A percentile compares a stretch with the other conserved stretches of the same genome.
Evolutionary conservation across 208 protist species (phyloP).

Genomic region (Leishmania braziliensis): DNA sequence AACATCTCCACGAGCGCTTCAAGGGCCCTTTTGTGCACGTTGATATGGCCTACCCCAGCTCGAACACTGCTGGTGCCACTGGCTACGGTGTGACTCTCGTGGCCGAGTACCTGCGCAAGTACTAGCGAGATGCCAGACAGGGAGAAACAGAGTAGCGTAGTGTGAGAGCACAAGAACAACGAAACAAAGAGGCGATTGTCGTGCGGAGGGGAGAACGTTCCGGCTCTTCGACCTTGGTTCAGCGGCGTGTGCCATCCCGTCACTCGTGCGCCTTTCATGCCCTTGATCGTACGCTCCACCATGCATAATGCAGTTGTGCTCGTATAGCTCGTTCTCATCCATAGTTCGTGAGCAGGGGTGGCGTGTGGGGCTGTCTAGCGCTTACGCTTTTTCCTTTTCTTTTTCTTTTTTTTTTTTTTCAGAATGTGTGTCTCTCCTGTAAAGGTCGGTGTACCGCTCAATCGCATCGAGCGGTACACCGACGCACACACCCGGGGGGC

Average conservation of each 20-base stretch:
- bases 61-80: constrained; percentile 59
- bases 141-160: neutral
- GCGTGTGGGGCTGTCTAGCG: neutral
- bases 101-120: constrained; percentile 51
- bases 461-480: no score
- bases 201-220: neutral
- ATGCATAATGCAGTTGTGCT: neutral
- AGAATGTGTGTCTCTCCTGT: neutral
- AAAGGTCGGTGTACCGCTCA: neutral
- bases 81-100: constrained; percentile 81
- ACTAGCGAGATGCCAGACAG: constrained; percentile 8
- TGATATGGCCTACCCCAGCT: constrained; percentile 83
- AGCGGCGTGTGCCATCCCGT: neutral
- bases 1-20: constrained; percentile 60
- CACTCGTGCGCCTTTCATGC: neutral
- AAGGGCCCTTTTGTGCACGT: constrained; percentile 80
- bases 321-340: neutral
- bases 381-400: constrained; percentile 22
- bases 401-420: constrained; percentile 8
- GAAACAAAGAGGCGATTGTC: neutral
- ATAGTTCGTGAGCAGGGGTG: neutral
- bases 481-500: no score
- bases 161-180: neutral
- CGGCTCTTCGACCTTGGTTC: neutral
- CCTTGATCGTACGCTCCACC: neutral